phyloP scores from a whole-genome alignment of 805 yeast species.

The Barnettozyma sp. region DNA sequence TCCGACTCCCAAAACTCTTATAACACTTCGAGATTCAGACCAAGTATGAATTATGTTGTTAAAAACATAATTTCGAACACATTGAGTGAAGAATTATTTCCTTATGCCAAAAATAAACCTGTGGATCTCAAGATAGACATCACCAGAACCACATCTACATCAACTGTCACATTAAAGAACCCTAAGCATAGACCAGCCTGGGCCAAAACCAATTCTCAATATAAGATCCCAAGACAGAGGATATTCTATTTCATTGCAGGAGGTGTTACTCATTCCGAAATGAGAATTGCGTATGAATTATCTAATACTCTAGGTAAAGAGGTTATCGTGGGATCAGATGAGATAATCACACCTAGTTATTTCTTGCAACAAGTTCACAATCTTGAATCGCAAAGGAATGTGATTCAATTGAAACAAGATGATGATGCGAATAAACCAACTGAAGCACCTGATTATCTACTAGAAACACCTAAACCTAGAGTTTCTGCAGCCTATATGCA shows the following conservation, averaged over 20 bases:
- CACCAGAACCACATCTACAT: constrained; percentile 26
- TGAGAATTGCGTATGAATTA: constrained; percentile 67
- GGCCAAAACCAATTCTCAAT: constrained; percentile 44
- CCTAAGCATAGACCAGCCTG: constrained; percentile 71
- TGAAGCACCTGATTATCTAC: constrained; percentile 33
- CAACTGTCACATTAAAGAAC: constrained; percentile 54
- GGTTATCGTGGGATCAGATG: constrained; percentile 76
- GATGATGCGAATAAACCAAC: constrained; percentile 25
- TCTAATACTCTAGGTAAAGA: constrained; percentile 58
- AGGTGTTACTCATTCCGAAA: constrained; percentile 80
- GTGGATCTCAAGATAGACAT: constrained; percentile 35
- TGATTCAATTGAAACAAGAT: constrained; percentile 38
- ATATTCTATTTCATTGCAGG: constrained; percentile 82
- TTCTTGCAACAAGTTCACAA: constrained; percentile 34
- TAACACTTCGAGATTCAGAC: constrained; percentile 66
- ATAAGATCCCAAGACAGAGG: constrained; percentile 49
- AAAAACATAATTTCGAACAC: constrained; percentile 44
- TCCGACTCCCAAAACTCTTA: constrained; percentile 34
- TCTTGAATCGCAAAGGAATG: constrained; percentile 31
- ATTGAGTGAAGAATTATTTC: constrained; percentile 55
- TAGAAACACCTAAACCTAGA: constrained; percentile 6
- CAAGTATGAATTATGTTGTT: constrained; percentile 57
- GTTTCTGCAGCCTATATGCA: constrained; percentile 10
- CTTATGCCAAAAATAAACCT: constrained; percentile 72
- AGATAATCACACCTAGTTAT: constrained; percentile 48